A percentile compares a stretch with the other conserved stretches of the same genome.
Conservation (phyloP, 176 grass and related monocot species). For the Bromus sterilis region DNA sequence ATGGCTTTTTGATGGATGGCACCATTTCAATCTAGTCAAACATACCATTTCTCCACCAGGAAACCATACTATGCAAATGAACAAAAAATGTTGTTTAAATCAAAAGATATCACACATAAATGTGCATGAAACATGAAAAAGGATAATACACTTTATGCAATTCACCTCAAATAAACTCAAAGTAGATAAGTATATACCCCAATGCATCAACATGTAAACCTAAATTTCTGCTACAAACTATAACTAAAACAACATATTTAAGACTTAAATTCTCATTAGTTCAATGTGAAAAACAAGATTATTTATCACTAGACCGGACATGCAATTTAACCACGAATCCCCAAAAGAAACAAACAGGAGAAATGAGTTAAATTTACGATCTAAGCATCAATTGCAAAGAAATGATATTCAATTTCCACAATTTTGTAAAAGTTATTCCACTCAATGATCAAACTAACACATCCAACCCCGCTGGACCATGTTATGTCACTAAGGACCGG, state of each 20-base stretch:
- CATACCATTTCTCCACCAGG: not conserved
- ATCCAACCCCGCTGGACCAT: not conserved
- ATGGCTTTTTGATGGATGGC: too few species aligned
- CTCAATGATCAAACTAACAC: not conserved
- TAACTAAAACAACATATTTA: not conserved
- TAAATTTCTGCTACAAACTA: not conserved
- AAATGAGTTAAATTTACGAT: not conserved
- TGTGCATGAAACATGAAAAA: not conserved
- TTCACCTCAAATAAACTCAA: not conserved
- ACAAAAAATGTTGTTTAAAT: not conserved
- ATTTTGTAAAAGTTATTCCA: too few species aligned
- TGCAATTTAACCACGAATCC: not conserved
- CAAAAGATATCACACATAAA: not conserved
- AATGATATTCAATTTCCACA: not conserved
- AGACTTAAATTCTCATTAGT: not conserved
- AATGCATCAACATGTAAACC: not conserved
- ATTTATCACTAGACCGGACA: not conserved
- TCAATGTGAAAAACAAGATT: not conserved
- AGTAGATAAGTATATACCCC: not conserved
- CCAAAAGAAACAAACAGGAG: not conserved
- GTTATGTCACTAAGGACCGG: not conserved
- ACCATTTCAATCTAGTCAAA: not conserved
- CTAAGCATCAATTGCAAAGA: too few species aligned
- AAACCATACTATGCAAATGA: slow-evolving; percentile 2
- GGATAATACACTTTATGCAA: not conserved